Base-by-base conservation (phyloP, 1,139 yeast species). In the Yamadazyma triangularis region DNA sequence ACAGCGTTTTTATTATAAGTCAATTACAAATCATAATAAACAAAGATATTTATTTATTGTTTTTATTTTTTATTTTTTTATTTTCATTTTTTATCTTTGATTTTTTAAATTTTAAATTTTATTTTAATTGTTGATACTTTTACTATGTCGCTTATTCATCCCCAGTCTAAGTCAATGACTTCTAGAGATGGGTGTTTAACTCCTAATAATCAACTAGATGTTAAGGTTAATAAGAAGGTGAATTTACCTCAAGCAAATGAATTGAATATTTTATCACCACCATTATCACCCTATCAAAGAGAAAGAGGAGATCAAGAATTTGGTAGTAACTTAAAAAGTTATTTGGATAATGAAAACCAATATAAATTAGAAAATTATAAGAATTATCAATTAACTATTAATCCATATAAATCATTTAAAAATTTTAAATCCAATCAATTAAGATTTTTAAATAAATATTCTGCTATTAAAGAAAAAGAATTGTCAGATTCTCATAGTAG, bases 241-340 rank as follows among this genome's bases (percentile, higher is more conserved):
- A 31, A 30, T 19, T 18, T 24, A 5, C 23, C 38, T n/a, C 22
- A 22, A 13, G 27, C 44, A 32, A 28, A 35, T 12, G 36, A 35
- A 13, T 41, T 47, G 10, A 35, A 34, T 23, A 43, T 77, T 35
- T 75, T 80, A 33, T 78, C 85, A 2, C 86, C 86, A 9, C 86
- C 86, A 25, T 58, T 77, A 39, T 77, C 84, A 2, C 86, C 86
- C 29, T 73, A 70, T 47, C 77, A 69, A 30, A 50, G 65, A 35
- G 20, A 18, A 9, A 18, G 20, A 18, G n/a, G n/a, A n/a, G 41
- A 34, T 29, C 32, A 36, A 19, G 12, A 31, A 4, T 18, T 15
- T 12, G 9, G 9, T 18, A 18, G 9, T 18, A 18, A 18, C 9
- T 9, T 18, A 7, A 18, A 18, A 18, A 18, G 20, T 18, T 18